phyloP scores from a whole-genome alignment of 495 filamentous ascomycete species.

The Talaromyces proteolyticus region DNA sequence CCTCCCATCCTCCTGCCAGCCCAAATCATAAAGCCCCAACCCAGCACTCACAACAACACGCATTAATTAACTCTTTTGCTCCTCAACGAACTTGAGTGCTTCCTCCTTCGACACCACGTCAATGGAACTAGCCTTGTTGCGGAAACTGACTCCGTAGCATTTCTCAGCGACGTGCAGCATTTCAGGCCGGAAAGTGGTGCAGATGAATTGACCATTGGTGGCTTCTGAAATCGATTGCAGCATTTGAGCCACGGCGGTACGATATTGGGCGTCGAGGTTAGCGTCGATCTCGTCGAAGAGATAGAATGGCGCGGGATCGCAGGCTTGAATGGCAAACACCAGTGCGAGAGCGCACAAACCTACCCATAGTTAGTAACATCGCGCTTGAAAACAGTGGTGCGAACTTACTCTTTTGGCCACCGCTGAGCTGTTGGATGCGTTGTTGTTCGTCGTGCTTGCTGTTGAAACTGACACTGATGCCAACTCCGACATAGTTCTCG shows the following conservation, averaged over 20 bases:
- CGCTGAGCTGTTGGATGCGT: slow-evolving; percentile 91
- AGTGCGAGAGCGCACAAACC: slow-evolving; percentile 92
- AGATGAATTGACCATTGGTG: slow-evolving; percentile 65
- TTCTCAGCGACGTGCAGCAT: slow-evolving; percentile 94
- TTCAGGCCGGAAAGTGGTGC: slow-evolving; percentile 96
- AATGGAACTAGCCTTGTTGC: slow-evolving; percentile 87
- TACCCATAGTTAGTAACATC: slow-evolving; percentile 21
- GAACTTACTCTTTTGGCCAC: slow-evolving; percentile 88
- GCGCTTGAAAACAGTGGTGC: neutral
- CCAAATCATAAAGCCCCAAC: too few relatives aligned
- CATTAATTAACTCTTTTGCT: slow-evolving; percentile 51
- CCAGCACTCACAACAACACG: neutral
- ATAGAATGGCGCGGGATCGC: slow-evolving; percentile 96
- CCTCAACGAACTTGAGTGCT: slow-evolving; percentile 90
- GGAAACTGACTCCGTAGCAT: slow-evolving; percentile 94
- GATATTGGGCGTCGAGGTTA: slow-evolving; percentile 95
- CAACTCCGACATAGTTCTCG: slow-evolving; percentile 95
- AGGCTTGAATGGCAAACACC: slow-evolving; percentile 97
- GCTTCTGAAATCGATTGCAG: slow-evolving; percentile 67
- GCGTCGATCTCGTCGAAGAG: slow-evolving; percentile 99
- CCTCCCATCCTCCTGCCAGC: too few relatives aligned
- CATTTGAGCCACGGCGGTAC: slow-evolving; percentile 87
- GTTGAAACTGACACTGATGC: slow-evolving; percentile 98
- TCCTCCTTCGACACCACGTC: slow-evolving; percentile 83
- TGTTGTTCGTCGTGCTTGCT: slow-evolving; percentile 98